Evolutionary conservation across 768 basidiomycete species (phyloP).

Genomic region (Imleria badia): DNA sequence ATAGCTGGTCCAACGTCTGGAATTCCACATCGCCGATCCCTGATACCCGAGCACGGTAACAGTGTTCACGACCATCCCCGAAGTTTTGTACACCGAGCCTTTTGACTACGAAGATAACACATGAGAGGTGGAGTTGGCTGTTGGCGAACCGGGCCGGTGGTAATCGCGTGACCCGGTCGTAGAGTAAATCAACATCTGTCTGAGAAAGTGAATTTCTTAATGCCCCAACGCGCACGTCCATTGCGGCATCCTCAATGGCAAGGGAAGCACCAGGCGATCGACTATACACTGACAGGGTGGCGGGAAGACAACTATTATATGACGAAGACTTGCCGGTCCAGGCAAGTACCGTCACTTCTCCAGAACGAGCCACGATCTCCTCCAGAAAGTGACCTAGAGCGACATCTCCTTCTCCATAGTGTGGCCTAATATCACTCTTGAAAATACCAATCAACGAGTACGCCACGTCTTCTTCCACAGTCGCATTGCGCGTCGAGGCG

Average conservation of each 20-base stretch:
- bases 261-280: neutral
- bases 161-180: neutral
- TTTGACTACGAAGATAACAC: neutral
- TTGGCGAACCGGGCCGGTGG: neutral
- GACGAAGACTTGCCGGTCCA: constrained; percentile 4
- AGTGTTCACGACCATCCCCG: neutral
- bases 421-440: too few species aligned
- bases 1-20: too few species aligned
- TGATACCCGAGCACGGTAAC: too few species aligned
- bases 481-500: too few species aligned
- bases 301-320: constrained; percentile 9
- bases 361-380: constrained; percentile 3
- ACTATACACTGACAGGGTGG: neutral
- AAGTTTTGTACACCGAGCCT: neutral
- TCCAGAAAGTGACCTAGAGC: constrained; percentile 6
- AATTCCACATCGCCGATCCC: too few species aligned
- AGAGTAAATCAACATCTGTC: neutral
- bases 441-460: too few species aligned
- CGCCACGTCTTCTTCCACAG: too few species aligned
- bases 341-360: constrained; percentile 1
- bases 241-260: too few species aligned
- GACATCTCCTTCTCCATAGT: constrained; percentile 2
- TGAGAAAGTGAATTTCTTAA: neutral
- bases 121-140: neutral
- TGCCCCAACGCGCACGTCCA: neutral